These are phyloP conservation scores for Rutstroemia sp. DNA, from an alignment of 2,329 filamentous ascomycete genomes.

Conservation along the genomic window DNA sequence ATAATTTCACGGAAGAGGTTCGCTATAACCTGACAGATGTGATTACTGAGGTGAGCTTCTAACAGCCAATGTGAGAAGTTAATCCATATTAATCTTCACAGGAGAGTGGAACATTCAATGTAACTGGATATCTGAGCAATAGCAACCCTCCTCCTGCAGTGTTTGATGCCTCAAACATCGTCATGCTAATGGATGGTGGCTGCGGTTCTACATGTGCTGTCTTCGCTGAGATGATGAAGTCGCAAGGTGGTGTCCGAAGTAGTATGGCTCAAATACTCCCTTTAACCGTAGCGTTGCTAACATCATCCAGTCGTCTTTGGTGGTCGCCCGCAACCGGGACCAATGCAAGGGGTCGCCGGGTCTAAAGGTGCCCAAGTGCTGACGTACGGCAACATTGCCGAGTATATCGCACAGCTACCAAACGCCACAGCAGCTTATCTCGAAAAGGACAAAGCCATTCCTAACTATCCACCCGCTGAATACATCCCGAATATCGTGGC, in stretches of 20 bases:
- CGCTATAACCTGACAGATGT: slow-evolving; percentile 22
- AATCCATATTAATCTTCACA: not conserved
- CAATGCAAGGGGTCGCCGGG: slow-evolving; percentile 58
- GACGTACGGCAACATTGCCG: not conserved
- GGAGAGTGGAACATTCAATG: slow-evolving; percentile 20
- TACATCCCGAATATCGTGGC: slow-evolving; percentile 31
- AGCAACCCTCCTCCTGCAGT: slow-evolving; percentile 28
- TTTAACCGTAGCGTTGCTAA: not conserved
- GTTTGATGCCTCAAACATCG: slow-evolving; percentile 34
- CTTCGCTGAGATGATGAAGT: slow-evolving; percentile 47
- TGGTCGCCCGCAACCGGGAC: slow-evolving; percentile 44
- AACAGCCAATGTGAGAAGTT: not conserved
- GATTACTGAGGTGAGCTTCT: slow-evolving; percentile 10
- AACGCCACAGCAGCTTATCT: not conserved
- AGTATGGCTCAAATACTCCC: not conserved
- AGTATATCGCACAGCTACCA: not conserved
- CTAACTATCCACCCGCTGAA: slow-evolving; percentile 18
- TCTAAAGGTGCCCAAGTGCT: slow-evolving; percentile 44
- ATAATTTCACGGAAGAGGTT: slow-evolving; percentile 10
- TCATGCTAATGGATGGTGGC: slow-evolving; percentile 37
- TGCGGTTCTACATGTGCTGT: slow-evolving; percentile 54
- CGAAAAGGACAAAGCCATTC: slow-evolving; percentile 4
- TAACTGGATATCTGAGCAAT: slow-evolving; percentile 28
- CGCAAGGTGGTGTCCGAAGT: slow-evolving; percentile 28
- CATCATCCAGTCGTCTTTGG: slow-evolving; percentile 39